Evolutionary conservation across 202 grass and related monocot species (phyloP).

Genomic region (Alloteropsis angusta): DNA sequence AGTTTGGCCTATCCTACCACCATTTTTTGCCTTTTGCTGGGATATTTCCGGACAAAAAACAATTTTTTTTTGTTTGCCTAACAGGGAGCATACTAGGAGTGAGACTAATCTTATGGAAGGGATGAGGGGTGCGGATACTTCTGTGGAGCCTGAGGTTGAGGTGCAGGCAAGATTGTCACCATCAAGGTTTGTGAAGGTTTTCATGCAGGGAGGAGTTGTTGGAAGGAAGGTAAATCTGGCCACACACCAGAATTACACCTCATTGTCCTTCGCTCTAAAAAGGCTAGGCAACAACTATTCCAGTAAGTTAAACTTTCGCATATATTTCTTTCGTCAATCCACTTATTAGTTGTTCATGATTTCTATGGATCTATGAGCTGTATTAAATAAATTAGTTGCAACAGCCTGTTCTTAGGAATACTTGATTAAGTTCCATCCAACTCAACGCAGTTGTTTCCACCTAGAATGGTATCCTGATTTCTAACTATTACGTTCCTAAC

Average conservation of each 20-base stretch:
- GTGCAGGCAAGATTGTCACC: not conserved
- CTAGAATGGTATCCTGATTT: not conserved
- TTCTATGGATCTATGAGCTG: not conserved
- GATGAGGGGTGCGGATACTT: not conserved
- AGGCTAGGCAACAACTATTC: slow-evolving; percentile 33
- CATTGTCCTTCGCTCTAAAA: slow-evolving; percentile 24
- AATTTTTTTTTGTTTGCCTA: not conserved
- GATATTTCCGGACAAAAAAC: not conserved
- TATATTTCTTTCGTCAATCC: not conserved
- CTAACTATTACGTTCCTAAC: not conserved
- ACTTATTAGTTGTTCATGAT: not conserved
- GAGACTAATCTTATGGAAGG: slow-evolving; percentile 11
- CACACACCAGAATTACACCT: slow-evolving; percentile 22
- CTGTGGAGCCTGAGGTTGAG: not conserved
- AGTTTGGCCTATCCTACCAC: not conserved
- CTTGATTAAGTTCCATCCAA: not conserved
- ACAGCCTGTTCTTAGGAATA: not conserved
- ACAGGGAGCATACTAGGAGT: not conserved
- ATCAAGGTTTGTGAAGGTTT: slow-evolving; percentile 47
- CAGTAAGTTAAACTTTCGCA: slow-evolving; percentile 13
- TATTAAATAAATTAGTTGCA: not conserved
- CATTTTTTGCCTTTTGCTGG: not conserved
- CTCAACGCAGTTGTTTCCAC: not conserved
- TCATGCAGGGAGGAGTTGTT: slow-evolving; percentile 26
- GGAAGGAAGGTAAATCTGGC: slow-evolving; percentile 39